Evolutionary conservation across 2,329 filamentous ascomycete species (phyloP), one percentile per base, ranked within the genome.

Genomic region (Helotiales sp.): DNA sequence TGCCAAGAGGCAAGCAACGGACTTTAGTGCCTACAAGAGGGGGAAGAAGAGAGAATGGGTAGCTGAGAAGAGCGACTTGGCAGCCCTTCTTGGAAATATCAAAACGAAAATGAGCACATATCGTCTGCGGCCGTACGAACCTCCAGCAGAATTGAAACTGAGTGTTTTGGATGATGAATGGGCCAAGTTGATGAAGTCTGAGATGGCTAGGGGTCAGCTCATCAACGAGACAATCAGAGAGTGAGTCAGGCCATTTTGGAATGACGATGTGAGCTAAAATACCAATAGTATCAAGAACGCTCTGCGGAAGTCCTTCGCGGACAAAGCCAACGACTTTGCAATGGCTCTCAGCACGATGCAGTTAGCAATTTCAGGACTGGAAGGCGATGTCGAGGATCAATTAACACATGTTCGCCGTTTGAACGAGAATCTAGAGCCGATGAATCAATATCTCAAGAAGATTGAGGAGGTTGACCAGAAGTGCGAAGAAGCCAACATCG

Each of bases 181-280:
- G 95, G 80, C 84, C 42, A 82, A 77, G 9, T 73, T 99, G 66
- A 88, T 95, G 66, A 86, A 89, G 68, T 84, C 90, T 10, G 95
- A 99, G 77, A 92, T 96, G 78, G 85, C 84, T 62, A 85, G 93
- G 66, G 96, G 93, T 61, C 93, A 96, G 74, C 77, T 96, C 66
- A 98, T 99, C 75, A 99, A 99, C 73, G 95, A 98, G 75, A 97
- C 92, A 6, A 99, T 99, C 66, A 84, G 95, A 79, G 95, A 99
- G 86, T 88, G 76, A 77, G 85, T 76, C 29, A 15, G 51, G 46
- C 5, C 2, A 30, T 29, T 38, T 24, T 15, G 40, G 5, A 1
- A 4, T 44, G 22, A 25, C n/a, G 22, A 27, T 33, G 25, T 6
- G 24, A 34, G 57, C 72, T 76, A 65, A 79, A 69, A 46, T 9